phyloP scores from a whole-genome alignment of 2,329 filamentous ascomycete species.

The Ophiosphaerella narmari region DNA sequence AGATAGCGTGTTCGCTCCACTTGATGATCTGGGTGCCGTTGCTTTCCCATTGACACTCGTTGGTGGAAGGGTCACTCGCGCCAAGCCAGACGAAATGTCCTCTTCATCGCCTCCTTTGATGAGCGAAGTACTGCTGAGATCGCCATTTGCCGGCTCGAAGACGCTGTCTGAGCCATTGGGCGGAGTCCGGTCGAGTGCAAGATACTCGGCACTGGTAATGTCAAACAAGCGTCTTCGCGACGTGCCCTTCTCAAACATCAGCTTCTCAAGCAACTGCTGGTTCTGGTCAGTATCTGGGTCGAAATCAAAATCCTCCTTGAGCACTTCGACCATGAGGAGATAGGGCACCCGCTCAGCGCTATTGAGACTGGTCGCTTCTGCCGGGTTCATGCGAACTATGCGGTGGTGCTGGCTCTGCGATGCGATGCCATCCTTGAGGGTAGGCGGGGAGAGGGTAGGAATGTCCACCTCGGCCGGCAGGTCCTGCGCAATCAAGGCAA shows the following conservation, averaged over 20 bases:
- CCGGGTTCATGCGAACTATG: conserved; percentile 81
- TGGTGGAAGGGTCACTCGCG: conserved; percentile 34
- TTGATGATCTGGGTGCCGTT: conserved; percentile 61
- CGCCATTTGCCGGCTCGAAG: conserved; percentile 80
- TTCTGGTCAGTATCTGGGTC: conserved; percentile 77
- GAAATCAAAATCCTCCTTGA: conserved; percentile 82
- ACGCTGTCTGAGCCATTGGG: conserved; percentile 68
- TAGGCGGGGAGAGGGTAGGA: conserved; percentile 78
- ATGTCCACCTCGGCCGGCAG: conserved; percentile 83
- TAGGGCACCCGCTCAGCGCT: conserved; percentile 87
- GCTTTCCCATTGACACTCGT: conserved; percentile 28
- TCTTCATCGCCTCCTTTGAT: conserved; percentile 62
- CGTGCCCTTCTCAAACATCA: conserved; percentile 69
- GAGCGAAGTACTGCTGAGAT: conserved; percentile 74
- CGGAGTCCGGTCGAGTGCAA: conserved; percentile 51
- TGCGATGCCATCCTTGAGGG: conserved; percentile 72
- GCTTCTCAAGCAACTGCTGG: conserved; percentile 65
- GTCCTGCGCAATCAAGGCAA: conserved; percentile 80
- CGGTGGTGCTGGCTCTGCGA: conserved; percentile 78
- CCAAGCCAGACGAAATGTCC: conserved; percentile 36
- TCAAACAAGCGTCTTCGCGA: conserved; percentile 57
- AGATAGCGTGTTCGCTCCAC: conserved; percentile 64
- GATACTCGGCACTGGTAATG: conserved; percentile 65
- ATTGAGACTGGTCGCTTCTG: conserved; percentile 82
- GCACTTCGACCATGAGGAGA: conserved; percentile 80